Evolutionary conservation across 371 early-diverging fungal genomes (phyloP).

Genomic region (Cokeromyces recurvatus): DNA sequence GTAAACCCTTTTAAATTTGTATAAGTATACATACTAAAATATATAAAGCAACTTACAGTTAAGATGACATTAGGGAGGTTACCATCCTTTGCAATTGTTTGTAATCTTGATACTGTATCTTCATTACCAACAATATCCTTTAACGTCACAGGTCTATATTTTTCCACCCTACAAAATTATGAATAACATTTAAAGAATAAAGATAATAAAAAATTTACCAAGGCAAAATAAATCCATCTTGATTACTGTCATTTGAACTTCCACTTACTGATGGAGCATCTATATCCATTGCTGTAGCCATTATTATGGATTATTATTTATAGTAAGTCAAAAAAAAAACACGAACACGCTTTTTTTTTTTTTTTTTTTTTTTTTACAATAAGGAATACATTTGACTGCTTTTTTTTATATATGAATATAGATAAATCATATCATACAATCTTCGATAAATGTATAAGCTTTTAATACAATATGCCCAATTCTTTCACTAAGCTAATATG

Average conservation of each 20-base stretch:
- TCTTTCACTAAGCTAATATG: no score
- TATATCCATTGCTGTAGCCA: constrained; percentile 12
- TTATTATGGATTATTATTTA: no score
- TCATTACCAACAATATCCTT: constrained; percentile 96
- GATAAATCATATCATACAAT: no score
- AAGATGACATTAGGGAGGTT: constrained; percentile 98
- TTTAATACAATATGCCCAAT: no score
- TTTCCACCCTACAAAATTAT: constrained; percentile 86
- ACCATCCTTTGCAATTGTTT: constrained; percentile 82
- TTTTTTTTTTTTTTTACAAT: no score
- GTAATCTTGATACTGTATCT: constrained; percentile 86
- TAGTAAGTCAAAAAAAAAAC: no score
- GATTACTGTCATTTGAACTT: not conserved
- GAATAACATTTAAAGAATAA: not conserved
- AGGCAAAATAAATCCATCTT: constrained; percentile 5
- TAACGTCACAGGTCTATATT: constrained; percentile 88
- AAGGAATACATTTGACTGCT: no score
- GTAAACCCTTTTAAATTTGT: constrained; percentile 69
- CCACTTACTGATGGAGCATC: constrained; percentile 1
- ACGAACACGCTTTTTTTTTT: no score
- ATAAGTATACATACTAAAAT: not conserved
- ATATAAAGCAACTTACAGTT: constrained; percentile 50
- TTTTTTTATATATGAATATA: no score
- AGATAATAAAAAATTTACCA: not conserved
- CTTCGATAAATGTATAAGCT: no score